Evolutionary conservation across 352 stramenopile genomes (phyloP).

Genomic region (Globisporangium heterothallicum): DNA sequence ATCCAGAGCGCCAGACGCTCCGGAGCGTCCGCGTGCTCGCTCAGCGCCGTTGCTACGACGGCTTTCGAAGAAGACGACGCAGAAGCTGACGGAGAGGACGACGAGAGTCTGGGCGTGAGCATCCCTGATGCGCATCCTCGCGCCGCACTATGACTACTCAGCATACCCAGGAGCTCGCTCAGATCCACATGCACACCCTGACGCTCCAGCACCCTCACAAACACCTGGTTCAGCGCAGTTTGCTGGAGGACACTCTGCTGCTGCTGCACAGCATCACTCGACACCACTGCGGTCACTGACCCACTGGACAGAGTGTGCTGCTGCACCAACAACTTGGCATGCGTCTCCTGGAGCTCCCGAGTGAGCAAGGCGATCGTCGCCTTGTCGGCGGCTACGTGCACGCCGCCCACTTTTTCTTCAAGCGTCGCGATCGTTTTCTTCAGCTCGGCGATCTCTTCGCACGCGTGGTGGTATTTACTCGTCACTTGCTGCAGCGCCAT

Average conservation of each 20-base stretch:
- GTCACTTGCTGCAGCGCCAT: slow-evolving; percentile 44
- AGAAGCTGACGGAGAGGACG: too few species aligned
- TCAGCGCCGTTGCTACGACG: neutral
- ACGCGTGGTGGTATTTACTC: slow-evolving; percentile 59
- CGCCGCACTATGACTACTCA: too few species aligned
- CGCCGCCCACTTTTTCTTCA: slow-evolving; percentile 64
- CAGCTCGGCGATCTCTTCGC: slow-evolving; percentile 67
- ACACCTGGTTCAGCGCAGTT: slow-evolving; percentile 22
- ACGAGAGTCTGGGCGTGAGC: too few species aligned
- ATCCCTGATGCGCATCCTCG: too few species aligned
- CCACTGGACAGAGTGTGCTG: neutral
- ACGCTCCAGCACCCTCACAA: slow-evolving; percentile 27
- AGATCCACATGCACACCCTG: slow-evolving; percentile 26
- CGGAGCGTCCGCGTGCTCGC: slow-evolving; percentile 15
- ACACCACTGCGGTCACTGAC: neutral
- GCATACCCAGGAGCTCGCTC: slow-evolving; percentile 25
- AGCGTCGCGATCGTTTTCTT: slow-evolving; percentile 59
- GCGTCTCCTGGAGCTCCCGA: slow-evolving; percentile 49
- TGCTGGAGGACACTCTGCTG: slow-evolving; percentile 1
- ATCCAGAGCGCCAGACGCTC: slow-evolving; percentile 11
- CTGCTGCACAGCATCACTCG: neutral
- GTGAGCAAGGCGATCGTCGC: slow-evolving; percentile 58
- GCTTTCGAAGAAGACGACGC: too few species aligned
- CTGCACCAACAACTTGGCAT: slow-evolving; percentile 19
- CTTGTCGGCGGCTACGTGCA: slow-evolving; percentile 61